Conservation (phyloP, 2,329 filamentous ascomycete species). For the Ceratocystis destructans region DNA sequence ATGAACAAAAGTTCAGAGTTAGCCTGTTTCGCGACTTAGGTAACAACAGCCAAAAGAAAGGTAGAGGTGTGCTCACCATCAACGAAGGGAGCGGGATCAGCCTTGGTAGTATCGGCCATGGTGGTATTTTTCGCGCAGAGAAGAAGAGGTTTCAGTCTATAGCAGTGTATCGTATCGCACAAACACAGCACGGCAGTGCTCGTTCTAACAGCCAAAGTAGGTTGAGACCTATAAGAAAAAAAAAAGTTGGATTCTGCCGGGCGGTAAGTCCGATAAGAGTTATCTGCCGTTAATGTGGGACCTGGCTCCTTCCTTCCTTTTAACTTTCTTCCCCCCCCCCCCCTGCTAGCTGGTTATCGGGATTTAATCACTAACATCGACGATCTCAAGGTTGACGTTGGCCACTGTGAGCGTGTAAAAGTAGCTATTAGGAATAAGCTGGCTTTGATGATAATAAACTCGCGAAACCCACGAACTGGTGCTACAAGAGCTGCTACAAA, state of each 20-base stretch:
- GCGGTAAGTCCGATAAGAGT: slow-evolving; percentile 13
- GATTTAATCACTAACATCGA: background rate
- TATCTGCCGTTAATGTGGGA: background rate
- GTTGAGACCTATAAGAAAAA: background rate
- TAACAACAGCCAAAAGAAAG: background rate
- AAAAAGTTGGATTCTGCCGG: slow-evolving; percentile 19
- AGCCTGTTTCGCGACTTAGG: background rate
- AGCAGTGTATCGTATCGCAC: too few species aligned
- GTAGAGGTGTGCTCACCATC: slow-evolving; percentile 12
- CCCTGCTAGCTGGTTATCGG: background rate
- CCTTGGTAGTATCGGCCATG: slow-evolving; percentile 9
- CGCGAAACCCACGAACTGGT: background rate
- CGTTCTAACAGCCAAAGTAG: too few species aligned
- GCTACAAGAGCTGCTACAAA: background rate
- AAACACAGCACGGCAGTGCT: too few species aligned
- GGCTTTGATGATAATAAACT: too few species aligned
- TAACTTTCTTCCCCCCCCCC: background rate
- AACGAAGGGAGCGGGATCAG: slow-evolving; percentile 12
- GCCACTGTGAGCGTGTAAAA: background rate
- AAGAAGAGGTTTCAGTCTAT: background rate
- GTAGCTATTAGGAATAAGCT: background rate
- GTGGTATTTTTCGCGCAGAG: background rate
- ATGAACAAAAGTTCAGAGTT: background rate
- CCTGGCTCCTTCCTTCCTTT: background rate
- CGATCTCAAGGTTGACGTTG: background rate